A percentile compares a stretch with the other conserved stretches of the same genome.
Evolutionary conservation across 2,329 filamentous ascomycete species (phyloP).

Genomic region (Zasmidium angulare): DNA sequence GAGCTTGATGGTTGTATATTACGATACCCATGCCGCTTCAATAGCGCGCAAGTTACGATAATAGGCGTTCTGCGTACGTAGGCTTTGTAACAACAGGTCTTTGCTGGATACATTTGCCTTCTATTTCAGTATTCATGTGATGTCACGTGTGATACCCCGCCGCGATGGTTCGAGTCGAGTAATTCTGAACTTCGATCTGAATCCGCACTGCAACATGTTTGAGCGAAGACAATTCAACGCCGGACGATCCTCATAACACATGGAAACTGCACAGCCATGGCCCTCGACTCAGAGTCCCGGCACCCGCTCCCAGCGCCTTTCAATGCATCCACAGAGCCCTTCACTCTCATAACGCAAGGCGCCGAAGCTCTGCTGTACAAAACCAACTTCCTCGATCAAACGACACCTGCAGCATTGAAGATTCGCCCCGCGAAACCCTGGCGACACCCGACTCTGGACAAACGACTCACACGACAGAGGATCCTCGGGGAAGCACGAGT

Average conservation of each 20-base stretch:
- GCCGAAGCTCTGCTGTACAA: constrained; percentile 94
- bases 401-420: constrained; percentile 76
- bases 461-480: constrained; percentile 79
- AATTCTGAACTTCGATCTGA: background rate
- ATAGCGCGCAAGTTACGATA: constrained; percentile 14
- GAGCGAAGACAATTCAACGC: background rate
- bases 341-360: constrained; percentile 81
- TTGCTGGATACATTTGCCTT: background rate
- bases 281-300: background rate
- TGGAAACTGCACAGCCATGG: background rate
- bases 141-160: background rate
- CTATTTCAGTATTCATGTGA: background rate
- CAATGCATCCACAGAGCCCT: constrained; percentile 57
- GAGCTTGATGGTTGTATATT: constrained; percentile 13
- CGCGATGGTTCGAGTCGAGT: background rate
- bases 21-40: constrained; percentile 25
- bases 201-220: background rate
- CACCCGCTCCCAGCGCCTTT: constrained; percentile 62
- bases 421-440: constrained; percentile 89
- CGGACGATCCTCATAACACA: background rate
- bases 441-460: constrained; percentile 85
- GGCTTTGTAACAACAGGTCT: background rate
- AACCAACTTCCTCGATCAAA: constrained; percentile 71
- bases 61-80: constrained; percentile 4
- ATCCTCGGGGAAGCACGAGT: constrained; percentile 88